Percentiles rank a stretch among this genome's conserved stretches.
phyloP scores from a whole-genome alignment of 108 stramenopile genomes.

The Skeletonema marinoi region DNA sequence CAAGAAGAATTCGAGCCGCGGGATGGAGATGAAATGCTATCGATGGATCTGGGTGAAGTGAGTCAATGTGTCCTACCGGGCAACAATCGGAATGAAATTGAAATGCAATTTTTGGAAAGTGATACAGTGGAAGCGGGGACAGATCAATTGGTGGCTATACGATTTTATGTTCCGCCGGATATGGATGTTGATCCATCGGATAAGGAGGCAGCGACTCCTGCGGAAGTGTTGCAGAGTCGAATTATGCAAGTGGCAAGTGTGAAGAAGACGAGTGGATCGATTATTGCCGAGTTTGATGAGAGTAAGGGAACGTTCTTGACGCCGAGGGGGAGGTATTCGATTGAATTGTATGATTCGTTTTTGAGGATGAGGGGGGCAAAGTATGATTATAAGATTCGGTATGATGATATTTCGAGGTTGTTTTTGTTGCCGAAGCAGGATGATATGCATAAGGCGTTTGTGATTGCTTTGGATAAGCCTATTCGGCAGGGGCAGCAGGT shows the following conservation, averaged over 20 bases:
- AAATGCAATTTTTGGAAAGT: slow-evolving; percentile 89
- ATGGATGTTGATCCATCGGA: slow-evolving; percentile 83
- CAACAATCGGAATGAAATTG: slow-evolving; percentile 90
- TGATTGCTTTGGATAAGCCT: slow-evolving; percentile 96
- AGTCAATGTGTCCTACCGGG: slow-evolving; percentile 89
- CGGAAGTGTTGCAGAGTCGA: slow-evolving; percentile 74
- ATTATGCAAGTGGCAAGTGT: slow-evolving; percentile 89
- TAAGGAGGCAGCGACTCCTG: slow-evolving; percentile 66
- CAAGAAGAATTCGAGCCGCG: slow-evolving; percentile 80
- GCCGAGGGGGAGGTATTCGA: slow-evolving; percentile 95
- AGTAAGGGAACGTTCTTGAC: slow-evolving; percentile 94
- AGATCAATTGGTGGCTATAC: slow-evolving; percentile 89
- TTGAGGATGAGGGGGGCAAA: slow-evolving; percentile 91
- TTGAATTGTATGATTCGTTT: slow-evolving; percentile 94
- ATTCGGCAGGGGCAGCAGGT: slow-evolving; percentile 98
- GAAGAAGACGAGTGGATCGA: slow-evolving; percentile 89
- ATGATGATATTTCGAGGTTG: slow-evolving; percentile 93
- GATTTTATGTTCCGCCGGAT: slow-evolving; percentile 93
- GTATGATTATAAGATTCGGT: slow-evolving; percentile 99
- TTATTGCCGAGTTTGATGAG: slow-evolving; percentile 89
- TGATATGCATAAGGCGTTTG: slow-evolving; percentile 93
- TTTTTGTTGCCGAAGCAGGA: slow-evolving; percentile 96
- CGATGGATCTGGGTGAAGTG: slow-evolving; percentile 83
- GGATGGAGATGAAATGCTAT: slow-evolving; percentile 84
- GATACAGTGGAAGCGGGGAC: slow-evolving; percentile 89